These are phyloP conservation scores for Scheffersomyces coipomensis DNA, from an alignment of 805 yeast species.

Conservation along the genomic window DNA sequence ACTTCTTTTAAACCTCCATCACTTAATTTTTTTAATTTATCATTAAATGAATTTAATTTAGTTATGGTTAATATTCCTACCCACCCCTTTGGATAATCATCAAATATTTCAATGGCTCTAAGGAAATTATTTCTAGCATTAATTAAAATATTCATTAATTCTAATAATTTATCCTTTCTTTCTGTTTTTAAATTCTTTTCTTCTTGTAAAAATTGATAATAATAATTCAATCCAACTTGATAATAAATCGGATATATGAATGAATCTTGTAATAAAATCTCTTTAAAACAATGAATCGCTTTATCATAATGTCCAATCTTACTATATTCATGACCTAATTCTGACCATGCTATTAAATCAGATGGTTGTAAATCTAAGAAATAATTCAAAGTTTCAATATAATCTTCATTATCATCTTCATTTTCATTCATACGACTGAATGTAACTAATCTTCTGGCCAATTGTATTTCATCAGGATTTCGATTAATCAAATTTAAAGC, in stretches of 20 bases:
- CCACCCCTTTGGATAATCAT: constrained; percentile 72
- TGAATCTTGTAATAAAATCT: constrained; percentile 67
- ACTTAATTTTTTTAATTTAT: constrained; percentile 15
- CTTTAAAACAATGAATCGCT: constrained; percentile 67
- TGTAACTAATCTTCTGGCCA: constrained; percentile 37
- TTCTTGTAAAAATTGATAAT: constrained; percentile 27
- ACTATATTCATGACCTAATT: constrained; percentile 65
- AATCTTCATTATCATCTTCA: constrained; percentile 30
- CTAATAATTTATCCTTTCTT: constrained; percentile 29
- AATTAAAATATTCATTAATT: constrained; percentile 18
- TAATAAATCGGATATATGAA: constrained; percentile 66
- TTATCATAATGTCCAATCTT: constrained; percentile 61
- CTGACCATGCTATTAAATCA: constrained; percentile 79
- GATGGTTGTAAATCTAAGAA: constrained; percentile 65
- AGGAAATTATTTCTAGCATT: constrained; percentile 50
- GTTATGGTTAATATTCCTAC: constrained; percentile 51
- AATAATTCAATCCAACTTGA: constrained; percentile 49
- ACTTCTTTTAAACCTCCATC: constrained; percentile 15
- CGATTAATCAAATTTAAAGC: constrained; percentile 27
- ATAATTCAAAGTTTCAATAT: constrained; percentile 52
- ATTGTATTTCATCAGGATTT: constrained; percentile 32
- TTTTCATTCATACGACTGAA: constrained; percentile 23
- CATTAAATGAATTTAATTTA: constrained; percentile 12
- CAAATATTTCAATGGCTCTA: constrained; percentile 76
- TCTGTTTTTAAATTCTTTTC: constrained; percentile 11